phyloP scores from a whole-genome alignment of 306 rosid species.

The Castanea crenata region DNA sequence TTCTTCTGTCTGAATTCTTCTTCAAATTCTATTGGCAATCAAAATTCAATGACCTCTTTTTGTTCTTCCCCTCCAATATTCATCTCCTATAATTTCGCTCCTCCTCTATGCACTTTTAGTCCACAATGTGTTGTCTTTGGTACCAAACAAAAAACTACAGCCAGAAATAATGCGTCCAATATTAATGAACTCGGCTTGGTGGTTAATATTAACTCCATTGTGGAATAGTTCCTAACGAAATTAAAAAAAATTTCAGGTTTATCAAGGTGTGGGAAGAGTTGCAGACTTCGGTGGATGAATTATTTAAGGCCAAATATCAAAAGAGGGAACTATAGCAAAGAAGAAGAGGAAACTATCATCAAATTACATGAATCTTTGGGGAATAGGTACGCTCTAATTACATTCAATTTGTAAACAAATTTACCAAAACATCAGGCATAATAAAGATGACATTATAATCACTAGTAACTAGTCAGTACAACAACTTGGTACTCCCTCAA shows the following conservation, averaged over 20 bases:
- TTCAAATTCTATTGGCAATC: background rate
- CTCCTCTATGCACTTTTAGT: background rate
- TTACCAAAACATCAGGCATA: background rate
- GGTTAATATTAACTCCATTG: background rate
- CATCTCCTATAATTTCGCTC: background rate
- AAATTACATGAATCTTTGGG: slow-evolving; percentile 37
- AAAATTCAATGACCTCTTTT: background rate
- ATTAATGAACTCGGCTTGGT: background rate
- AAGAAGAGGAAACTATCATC: slow-evolving; percentile 58
- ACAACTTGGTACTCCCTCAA: no score
- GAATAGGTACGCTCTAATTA: slow-evolving; percentile 34
- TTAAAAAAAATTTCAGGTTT: slow-evolving; percentile 32
- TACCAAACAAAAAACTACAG: background rate
- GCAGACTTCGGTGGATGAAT: slow-evolving; percentile 70
- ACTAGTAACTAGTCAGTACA: no score
- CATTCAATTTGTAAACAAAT: background rate
- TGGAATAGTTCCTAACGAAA: background rate
- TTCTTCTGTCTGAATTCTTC: no score
- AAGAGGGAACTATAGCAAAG: slow-evolving; percentile 53
- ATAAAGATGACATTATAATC: no score
- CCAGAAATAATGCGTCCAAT: background rate
- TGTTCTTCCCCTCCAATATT: background rate
- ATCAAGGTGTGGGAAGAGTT: slow-evolving; percentile 68
- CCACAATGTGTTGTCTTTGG: no score
- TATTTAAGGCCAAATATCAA: slow-evolving; percentile 55